Evolutionary conservation across 495 filamentous ascomycete genomes (phyloP), one percentile per base, ranked within the genome.

Genomic region (Talaromyces borbonicus): DNA sequence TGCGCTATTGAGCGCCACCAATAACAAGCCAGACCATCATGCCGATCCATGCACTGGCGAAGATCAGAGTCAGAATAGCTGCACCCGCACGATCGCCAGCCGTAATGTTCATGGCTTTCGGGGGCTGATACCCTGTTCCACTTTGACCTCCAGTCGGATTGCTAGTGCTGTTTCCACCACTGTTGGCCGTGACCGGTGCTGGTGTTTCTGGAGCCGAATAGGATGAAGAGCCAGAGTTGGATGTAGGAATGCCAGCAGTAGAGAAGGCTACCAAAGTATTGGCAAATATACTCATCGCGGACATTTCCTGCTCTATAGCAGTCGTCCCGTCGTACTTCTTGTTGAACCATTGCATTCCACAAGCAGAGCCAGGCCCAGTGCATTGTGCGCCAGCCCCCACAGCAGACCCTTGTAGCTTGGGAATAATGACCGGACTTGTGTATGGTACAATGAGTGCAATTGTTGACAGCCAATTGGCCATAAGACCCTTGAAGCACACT

Each of bases 401-500:
- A 8, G 80, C 81, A 2, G 72, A 77, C 9, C 64, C 63, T 43
- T 61, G 52, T 8, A 90, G 58, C 41, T 76, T 69, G 1, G 78
- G 73, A 54, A 73, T 61, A 37, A 90, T 75, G 7, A 57, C 50
- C 25, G 74, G 65, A 35, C 56, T 60, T 8, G 77, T 82, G 47
- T 69, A 77, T 3, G 85, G 83, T 4, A 80, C 84, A 49, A 89
- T 69, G 47, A 79, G 78, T 8, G 78, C 67, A 27, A 77, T 73
- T 27, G 73, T 74, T 2, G 79, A 77, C 56, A 90, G 67, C 83
- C 81, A 87, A 6, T 78, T 78, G 29, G 79, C 63, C 14, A 87
- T 66, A 53, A 85, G 83, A 7, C 82, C 83, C 62, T 90, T 90
- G 72, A 87, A 89, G 33, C 72, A 76, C 43, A 70, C 70, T 58